Evolutionary conservation across 2,329 filamentous ascomycete species (phyloP), one percentile per base, ranked within the genome.

Genomic region (Tolypocladium tundrense): DNA sequence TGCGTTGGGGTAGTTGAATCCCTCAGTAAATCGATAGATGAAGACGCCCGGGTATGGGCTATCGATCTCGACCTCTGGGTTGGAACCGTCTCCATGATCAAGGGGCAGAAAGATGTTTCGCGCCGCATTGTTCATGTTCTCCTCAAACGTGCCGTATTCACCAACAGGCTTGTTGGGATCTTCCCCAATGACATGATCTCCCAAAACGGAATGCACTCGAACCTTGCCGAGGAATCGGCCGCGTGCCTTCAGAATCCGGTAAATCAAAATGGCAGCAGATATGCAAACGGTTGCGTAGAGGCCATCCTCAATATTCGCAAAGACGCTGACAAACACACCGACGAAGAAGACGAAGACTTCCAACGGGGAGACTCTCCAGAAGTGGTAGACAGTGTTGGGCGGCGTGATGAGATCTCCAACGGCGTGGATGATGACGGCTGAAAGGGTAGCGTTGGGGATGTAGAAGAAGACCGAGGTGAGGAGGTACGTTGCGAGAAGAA

Each of bases 1-100:
- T 24, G 91, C 91, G 65, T 96, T 99, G 60, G 93, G 91, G 67
- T 97, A 99, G 74, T 94, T 96, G 79, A 96, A 96, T 50, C 92
- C 90, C 75, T 97, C 93, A 0, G 88, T 86, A 72, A 96, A 97
- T 51, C 93, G 86, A 76, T 96, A 97, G 68, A 97, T 96, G 74
- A 97, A 96, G 63, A 99, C 82, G 56, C 94, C 94, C 0, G 93
- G 93, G 66, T 94, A 90, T 1, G 94, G 92, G 57, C 84, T 84
- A 61, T 89, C 80, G n/a, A 96, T 78, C 13, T 88, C 81, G 53
- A 97, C 80, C 33, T 87, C 80, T 0, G 93, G 93, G 70, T 97
- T 97, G 1, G 90, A 91, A 37, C 93, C 93, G 69, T 97, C 93
- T n/a, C 80, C 79, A 69, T 95, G 91, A 65, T 90, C 85, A 59